Conservation (phyloP, 495 filamentous ascomycete species). For the Penicillium samsonianum region DNA sequence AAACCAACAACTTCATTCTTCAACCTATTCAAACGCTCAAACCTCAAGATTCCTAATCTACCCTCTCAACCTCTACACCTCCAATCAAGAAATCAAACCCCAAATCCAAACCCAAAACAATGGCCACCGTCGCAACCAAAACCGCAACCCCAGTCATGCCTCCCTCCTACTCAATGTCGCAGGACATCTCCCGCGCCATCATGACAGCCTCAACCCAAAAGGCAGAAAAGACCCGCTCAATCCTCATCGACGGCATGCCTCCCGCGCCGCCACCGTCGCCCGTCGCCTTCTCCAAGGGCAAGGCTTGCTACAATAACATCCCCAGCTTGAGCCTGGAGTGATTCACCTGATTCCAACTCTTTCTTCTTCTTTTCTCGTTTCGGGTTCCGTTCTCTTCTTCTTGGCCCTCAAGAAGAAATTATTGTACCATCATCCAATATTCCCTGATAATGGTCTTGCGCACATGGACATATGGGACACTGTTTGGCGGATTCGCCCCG, state of each 20-base stretch:
- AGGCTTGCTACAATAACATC: slow-evolving; percentile 21
- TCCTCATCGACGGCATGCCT: slow-evolving; percentile 40
- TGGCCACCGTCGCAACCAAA: slow-evolving; percentile 27
- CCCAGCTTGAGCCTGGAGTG: slow-evolving; percentile 27
- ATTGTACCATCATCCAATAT: slow-evolving; percentile 8
- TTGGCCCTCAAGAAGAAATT: neutral
- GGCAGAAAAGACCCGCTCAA: slow-evolving; percentile 25
- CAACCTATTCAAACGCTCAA: neutral
- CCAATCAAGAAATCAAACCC: slow-evolving; percentile 2
- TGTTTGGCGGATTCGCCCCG: neutral
- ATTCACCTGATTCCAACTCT: neutral
- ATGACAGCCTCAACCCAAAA: slow-evolving; percentile 34
- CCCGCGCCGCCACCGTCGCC: slow-evolving; percentile 52
- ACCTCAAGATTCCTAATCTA: neutral
- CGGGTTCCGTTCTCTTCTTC: neutral
- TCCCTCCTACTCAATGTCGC: slow-evolving; percentile 35
- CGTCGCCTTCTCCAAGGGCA: slow-evolving; percentile 37
- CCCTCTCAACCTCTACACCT: slow-evolving; percentile 3
- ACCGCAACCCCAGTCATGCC: slow-evolving; percentile 23
- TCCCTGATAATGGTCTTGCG: neutral
- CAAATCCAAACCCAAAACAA: slow-evolving; percentile 17
- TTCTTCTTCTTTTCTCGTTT: neutral
- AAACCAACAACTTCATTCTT: neutral
- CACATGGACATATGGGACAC: neutral
- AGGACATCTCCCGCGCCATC: slow-evolving; percentile 47